Percentiles rank a stretch among this genome's conserved stretches.
phyloP scores from a whole-genome alignment of 352 stramenopile genomes.

The Pseudoperonospora humuli region DNA sequence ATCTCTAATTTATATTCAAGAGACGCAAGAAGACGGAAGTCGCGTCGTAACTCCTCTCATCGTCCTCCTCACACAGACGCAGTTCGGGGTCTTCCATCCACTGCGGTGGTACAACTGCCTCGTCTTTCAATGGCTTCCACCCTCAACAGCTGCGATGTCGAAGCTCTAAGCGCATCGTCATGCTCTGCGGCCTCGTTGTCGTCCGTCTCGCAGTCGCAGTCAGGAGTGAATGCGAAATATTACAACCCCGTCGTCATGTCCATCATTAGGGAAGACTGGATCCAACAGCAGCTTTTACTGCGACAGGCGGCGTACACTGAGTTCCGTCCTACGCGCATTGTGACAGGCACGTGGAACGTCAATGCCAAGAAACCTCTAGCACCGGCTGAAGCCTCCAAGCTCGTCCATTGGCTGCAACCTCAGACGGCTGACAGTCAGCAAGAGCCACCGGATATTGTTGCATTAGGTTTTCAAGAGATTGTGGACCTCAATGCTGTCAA shows the following conservation, averaged over 20 bases:
- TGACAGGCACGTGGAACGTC: slow-evolving; percentile 97
- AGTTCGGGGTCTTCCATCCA: no score
- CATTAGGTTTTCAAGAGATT: slow-evolving; percentile 96
- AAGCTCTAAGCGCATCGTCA: background rate
- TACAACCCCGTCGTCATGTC: slow-evolving; percentile 81
- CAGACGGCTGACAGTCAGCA: slow-evolving; percentile 3
- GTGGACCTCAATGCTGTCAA: slow-evolving; percentile 99
- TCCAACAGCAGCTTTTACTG: slow-evolving; percentile 64
- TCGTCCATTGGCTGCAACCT: slow-evolving; percentile 63
- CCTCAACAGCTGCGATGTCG: no score
- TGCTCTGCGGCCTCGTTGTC: slow-evolving; percentile 2
- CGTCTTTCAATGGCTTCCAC: background rate
- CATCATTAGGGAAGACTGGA: slow-evolving; percentile 85
- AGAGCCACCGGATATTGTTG: slow-evolving; percentile 50
- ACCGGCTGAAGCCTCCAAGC: slow-evolving; percentile 34
- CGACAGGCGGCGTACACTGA: slow-evolving; percentile 61
- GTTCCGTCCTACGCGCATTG: slow-evolving; percentile 45
- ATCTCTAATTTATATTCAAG: no score
- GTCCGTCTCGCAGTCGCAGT: background rate
- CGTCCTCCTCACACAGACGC: no score
- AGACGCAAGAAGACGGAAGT: no score
- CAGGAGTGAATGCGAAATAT: slow-evolving; percentile 41
- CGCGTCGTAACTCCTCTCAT: no score
- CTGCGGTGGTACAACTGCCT: background rate
- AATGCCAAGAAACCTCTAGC: slow-evolving; percentile 97